Evolutionary conservation across 2,329 filamentous ascomycete genomes (phyloP), one percentile per base, ranked within the genome.

Genomic region (Pleurostoma richardsiae): DNA sequence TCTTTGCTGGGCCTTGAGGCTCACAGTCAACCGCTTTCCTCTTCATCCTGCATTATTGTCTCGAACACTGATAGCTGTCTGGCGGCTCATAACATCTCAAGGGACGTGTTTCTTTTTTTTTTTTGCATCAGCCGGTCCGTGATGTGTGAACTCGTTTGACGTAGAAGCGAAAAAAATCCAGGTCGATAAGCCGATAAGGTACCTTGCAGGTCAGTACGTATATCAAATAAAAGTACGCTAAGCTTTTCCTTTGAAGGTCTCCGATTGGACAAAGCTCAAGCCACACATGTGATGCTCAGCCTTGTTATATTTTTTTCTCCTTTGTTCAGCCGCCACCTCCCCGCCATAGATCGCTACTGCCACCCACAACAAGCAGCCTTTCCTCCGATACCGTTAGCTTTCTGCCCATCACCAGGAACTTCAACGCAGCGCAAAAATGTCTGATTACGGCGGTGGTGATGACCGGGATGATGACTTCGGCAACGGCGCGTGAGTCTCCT

Each of bases 401-500:
- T n/a, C n/a, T 36, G 8, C 33, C 33, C 33, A 36, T n/a, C n/a
- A 8, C 2, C 33, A 36, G 2, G 8, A 8, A 36, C 2, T 36
- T n/a, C 2, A 8, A 36, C 33, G 33, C 33, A 2, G 8, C 33
- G 39, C 48, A 30, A 69, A 48, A 26, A 89, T 90, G 86, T 90
- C 85, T 68, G 85, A 88, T 70, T 84, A 83, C 70, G 85, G 82
- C 57, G 50, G 48, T 29, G 46, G 42, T 41, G 81, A 85, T 59
- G 80, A 85, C 56, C 80, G 82, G 60, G 74, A 71, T 54, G 79
- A 73, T 56, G 78, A 51, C 38, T 51, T 51, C 29, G 49, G 49
- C 27, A 41, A 51, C 29, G 71, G 19, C 57, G 76, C 70, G 79
- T 83, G 69, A 72, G 77, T 68, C 26, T 41, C 4, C 10, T 31